A percentile compares a stretch with the other conserved stretches of the same genome.
Evolutionary conservation across 2,329 filamentous ascomycete species (phyloP).

Genomic region (Chrysoporthe cubensis): DNA sequence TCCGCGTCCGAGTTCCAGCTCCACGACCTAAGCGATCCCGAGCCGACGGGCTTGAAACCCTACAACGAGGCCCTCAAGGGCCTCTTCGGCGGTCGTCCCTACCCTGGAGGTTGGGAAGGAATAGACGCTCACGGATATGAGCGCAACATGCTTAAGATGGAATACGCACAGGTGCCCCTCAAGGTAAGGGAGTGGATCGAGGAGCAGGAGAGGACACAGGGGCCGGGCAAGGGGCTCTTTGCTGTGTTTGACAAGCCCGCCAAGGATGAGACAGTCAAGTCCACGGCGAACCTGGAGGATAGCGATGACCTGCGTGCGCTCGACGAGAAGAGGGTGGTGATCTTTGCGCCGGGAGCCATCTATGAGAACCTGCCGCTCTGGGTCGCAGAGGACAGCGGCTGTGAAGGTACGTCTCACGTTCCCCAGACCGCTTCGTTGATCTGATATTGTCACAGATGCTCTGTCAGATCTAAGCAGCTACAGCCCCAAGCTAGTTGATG

Average conservation of each 20-base stretch:
- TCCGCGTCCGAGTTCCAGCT: constrained; percentile 47
- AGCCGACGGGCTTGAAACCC: constrained; percentile 44
- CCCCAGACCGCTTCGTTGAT: not conserved
- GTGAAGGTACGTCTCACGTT: constrained; percentile 41
- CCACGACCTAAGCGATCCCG: constrained; percentile 44
- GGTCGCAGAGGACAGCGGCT: constrained; percentile 48
- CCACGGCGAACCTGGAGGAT: constrained; percentile 31
- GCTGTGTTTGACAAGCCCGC: constrained; percentile 45
- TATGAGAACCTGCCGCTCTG: constrained; percentile 55
- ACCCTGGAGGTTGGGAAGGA: constrained; percentile 58
- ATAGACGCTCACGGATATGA: constrained; percentile 56
- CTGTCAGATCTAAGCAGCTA: constrained; percentile 37
- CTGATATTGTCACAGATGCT: constrained; percentile 29
- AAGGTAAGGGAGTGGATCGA: constrained; percentile 54
- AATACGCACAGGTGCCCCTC: constrained; percentile 47
- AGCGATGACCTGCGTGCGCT: constrained; percentile 31
- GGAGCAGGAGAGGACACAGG: constrained; percentile 42
- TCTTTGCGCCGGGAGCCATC: constrained; percentile 57
- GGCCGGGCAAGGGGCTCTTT: constrained; percentile 44
- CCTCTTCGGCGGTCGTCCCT: constrained; percentile 45
- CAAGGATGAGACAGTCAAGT: constrained; percentile 39
- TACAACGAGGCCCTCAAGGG: constrained; percentile 46
- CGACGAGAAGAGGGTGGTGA: constrained; percentile 45
- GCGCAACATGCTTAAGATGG: constrained; percentile 52
- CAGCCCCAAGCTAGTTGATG: constrained; percentile 33